Base-by-base conservation (phyloP, 208 protist genomes). In the Wallacemonas sp. region DNA sequence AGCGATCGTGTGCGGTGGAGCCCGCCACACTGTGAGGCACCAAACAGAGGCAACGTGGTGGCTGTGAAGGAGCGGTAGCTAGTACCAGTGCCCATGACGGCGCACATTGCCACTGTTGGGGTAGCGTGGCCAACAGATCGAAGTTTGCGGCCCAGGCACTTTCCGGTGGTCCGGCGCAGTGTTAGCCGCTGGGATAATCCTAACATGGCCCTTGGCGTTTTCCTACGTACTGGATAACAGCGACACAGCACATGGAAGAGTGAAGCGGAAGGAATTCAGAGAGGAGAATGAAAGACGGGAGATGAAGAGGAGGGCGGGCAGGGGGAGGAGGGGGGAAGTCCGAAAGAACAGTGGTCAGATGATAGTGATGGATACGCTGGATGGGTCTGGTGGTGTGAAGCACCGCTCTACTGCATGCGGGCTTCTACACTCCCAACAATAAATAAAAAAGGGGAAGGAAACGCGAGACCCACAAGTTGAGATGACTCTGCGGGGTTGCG, bases 111-210 rank as follows among this genome's bases (percentile, higher is more conserved):
- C 31, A 58, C 26, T 4, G 28, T 26, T n/a, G 26, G 28, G 4
- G 51, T 21, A 19, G 30, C 31, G 22, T 39, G 8, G 8, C 26
- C 51, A 26, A 58, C 19, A 8, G 51, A 41, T 3, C 51, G 51
- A 4, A 58, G 17, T 5, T 26, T 39, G 31, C 51, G 51, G 11
- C 41, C 30, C 51, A 58, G n/a, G 51, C 51, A 58, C 6, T 9
- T 38, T 4, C 51, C 51, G n/a, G 51, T 58, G 26, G 51, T 58
- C 30, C 51, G 51, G 51, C 51, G 30, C 3, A 58, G 51, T 19
- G 24, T 24, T n/a, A 58, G 51, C 31, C 31, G 51, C 26, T 58
- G 51, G 31, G 30, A n/a, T 4, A 33, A 22, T 58, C n/a, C 22
- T 15, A 30, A 21, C 51, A 58, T 58, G 51, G 14, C 44, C 44